Conservation (phyloP, 176 grass and related monocot genomes). For the Avena sativa region DNA sequence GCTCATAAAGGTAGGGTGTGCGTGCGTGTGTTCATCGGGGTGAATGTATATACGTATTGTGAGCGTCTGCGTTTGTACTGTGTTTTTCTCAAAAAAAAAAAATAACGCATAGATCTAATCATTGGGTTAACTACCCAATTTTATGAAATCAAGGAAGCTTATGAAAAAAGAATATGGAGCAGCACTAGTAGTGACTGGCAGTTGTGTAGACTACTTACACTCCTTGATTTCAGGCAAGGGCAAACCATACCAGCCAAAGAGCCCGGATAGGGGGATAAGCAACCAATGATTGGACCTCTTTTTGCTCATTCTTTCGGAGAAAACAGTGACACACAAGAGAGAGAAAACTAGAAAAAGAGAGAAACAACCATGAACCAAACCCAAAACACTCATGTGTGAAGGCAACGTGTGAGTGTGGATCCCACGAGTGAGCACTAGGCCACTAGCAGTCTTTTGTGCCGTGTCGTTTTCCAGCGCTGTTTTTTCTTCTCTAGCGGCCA, state of each 20-base stretch:
- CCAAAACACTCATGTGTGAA: background rate
- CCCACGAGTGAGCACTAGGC: slow-evolving; percentile 25
- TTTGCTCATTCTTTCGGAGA: slow-evolving; percentile 34
- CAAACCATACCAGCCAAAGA: slow-evolving; percentile 35
- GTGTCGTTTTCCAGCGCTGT: slow-evolving; percentile 40
- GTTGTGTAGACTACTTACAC: background rate
- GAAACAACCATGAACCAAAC: background rate
- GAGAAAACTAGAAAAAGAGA: background rate
- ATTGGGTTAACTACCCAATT: no score
- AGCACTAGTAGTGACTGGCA: background rate
- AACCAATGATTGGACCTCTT: slow-evolving; percentile 43
- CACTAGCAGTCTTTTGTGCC: slow-evolving; percentile 30
- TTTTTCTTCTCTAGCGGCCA: slow-evolving; percentile 8
- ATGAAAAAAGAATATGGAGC: background rate
- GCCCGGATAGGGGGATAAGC: slow-evolving; percentile 33
- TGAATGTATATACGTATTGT: no score
- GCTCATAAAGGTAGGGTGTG: no score
- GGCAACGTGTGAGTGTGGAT: slow-evolving; percentile 11
- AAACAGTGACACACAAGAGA: background rate
- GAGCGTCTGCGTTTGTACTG: no score
- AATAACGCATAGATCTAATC: no score
- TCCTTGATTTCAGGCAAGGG: slow-evolving; percentile 33
- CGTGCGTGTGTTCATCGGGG: no score
- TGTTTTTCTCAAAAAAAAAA: no score
- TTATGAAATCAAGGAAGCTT: background rate